Evolutionary conservation across 78 protist genomes (phyloP).

Genomic region (Dictyostelium firmibasis): DNA sequence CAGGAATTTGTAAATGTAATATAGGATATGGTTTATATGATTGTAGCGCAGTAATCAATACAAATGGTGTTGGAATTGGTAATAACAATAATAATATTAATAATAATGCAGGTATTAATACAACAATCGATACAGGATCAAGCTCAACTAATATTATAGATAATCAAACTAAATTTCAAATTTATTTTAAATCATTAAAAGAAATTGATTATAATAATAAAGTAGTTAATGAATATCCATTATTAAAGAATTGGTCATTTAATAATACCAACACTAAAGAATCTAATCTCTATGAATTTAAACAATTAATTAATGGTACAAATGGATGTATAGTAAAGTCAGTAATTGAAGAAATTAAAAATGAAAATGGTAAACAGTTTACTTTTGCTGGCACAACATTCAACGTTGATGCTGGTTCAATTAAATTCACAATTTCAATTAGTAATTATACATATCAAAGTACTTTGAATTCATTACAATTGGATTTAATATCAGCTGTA

Average conservation of each 20-base stretch:
- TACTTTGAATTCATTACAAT: neutral
- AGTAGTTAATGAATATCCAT: neutral
- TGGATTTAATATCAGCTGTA: neutral
- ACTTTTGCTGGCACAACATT: neutral
- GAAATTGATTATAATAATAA: neutral
- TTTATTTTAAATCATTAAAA: slow-evolving; percentile 1
- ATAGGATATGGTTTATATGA: neutral
- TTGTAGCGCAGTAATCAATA: neutral
- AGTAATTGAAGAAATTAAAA: neutral
- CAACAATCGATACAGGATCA: neutral
- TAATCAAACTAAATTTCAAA: neutral
- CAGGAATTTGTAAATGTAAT: neutral
- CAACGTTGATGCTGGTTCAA: neutral
- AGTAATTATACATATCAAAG: neutral
- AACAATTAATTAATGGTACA: neutral
- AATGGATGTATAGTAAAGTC: neutral
- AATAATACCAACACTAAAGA: neutral
- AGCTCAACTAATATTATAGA: neutral
- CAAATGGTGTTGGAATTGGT: neutral
- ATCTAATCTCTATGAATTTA: neutral
- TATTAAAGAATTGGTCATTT: neutral
- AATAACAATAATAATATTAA: neutral
- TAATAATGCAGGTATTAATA: neutral
- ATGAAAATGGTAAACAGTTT: neutral
- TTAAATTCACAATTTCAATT: slow-evolving; percentile 1